Evolutionary conservation across 768 basidiomycete species (phyloP), one percentile per base, ranked within the genome.

Genomic region (Boletus pseudopeckii): DNA sequence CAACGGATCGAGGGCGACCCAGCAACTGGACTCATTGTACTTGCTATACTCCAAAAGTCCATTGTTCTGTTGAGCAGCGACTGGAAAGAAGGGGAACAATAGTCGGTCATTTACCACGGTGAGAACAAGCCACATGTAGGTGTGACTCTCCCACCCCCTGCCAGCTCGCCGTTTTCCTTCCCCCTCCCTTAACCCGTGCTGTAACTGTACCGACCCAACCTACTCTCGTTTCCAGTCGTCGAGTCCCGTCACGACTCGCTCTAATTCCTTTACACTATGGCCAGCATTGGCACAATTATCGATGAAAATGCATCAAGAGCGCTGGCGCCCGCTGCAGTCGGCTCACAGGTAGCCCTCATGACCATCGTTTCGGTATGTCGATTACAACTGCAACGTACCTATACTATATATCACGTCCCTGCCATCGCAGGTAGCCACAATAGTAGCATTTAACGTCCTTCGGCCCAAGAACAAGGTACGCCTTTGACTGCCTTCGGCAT

Each of bases 391-490:
- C n/a, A 36, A 44, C 37, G 32, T 10, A 11, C 40, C 15, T 17
- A 39, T 33, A 60, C 53, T 50, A 50, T 24, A 34, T 39, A 62
- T 54, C 52, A 50, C 42, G 42, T 55, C 39, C 54, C 30, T 57
- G 10, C 33, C 43, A n/a, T 17, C 36, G 5, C 26, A 90, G 88
- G 65, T 81, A 40, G 78, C 76, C 55, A 89, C 90, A 17, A 73
- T 92, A 45, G 57, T 91, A 42, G 73, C 80, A 37, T 98, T 98
- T 75, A 95, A 93, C 56, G 44, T 88, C 59, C 75, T 98, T 45
- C 85, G 96, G 36, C 96, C 96, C 13, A 84, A 85, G 61, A 95
- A 97, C 77, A 92, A 90, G 80, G 89, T 85, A 64, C 37, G 69
- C 63, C 14, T 10, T 39, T 42, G 15, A 34, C n/a, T 47, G 39